Base-by-base conservation (phyloP, 805 yeast genomes). In the Ogataea corticis region DNA sequence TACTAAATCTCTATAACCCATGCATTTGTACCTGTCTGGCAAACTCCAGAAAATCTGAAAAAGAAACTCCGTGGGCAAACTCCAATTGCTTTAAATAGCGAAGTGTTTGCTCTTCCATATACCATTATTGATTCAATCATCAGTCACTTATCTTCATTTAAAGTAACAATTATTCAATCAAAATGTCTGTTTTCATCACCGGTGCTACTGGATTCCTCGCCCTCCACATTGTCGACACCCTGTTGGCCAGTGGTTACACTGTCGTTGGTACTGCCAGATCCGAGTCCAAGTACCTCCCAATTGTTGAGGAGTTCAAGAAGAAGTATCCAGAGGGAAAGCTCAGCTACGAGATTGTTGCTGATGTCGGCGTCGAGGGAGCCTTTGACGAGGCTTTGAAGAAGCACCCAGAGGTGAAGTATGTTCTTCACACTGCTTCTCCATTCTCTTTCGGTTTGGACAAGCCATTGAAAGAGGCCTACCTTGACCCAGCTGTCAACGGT, bases 401-500 rank as follows among this genome's bases (percentile, higher is more conserved):
- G 15, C 66, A 75, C 44, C 52, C 62, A 16, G 68, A 65, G 19
- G 56, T 69, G 42, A 62, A 56, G 13, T 57, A 51, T 40, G 67
- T 71, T 37, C 40, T 70, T 17, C 75, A 70, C 56, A 67, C 72
- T 17, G 75, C 75, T 15, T 66, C 72, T 29, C 73, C 75, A 9
- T 61, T 69, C 52, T 54, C 60, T 30, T 56, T 51, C 44, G 57
- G 54, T 15, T 38, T 50, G 23, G 57, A 63, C 27, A 61, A 62
- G 9, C 69, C 73, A 49, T 61, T 69, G 18, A 73, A 70, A 42
- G 69, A 71, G 49, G 76, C 72, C 12, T 65, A 73, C 41, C 61
- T 75, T 36, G 55, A 43, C 14, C 81, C 81, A 1, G 80, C 82
- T 4, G 61, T 77, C 21, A 58, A 69, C 34, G 81, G 82, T 21